Conservation (phyloP, 2,329 filamentous ascomycete species). For the Diaporthe aspalathi region DNA sequence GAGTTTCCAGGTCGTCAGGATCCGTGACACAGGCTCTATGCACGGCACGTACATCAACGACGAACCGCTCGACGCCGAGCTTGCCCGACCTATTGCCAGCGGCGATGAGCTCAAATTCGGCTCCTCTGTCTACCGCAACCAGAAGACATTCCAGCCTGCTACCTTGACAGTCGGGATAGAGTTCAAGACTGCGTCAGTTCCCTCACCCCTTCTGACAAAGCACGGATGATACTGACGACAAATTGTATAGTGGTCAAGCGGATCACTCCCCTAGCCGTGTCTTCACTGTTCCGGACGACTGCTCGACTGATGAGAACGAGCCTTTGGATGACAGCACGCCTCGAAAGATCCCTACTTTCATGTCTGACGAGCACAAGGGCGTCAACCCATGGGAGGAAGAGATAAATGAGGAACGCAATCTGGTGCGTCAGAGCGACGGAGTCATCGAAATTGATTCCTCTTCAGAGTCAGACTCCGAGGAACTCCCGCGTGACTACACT, state of each 20-base stretch:
- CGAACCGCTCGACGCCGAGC: conserved; percentile 41
- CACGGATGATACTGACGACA: not conserved
- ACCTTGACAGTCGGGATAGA: conserved; percentile 43
- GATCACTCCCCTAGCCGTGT: conserved; percentile 35
- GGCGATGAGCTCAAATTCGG: conserved; percentile 55
- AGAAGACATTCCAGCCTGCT: conserved; percentile 47
- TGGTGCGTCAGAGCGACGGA: conserved; percentile 26
- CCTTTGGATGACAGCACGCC: conserved; percentile 30
- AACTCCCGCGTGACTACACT: not conserved
- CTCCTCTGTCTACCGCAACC: conserved; percentile 51
- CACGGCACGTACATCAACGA: conserved; percentile 64
- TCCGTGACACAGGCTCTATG: conserved; percentile 62
- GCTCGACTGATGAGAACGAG: conserved; percentile 38
- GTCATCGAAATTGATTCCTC: conserved; percentile 21
- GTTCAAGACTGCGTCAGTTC: conserved; percentile 42
- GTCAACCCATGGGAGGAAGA: not conserved
- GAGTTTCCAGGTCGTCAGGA: conserved; percentile 53
- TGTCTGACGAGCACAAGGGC: not conserved
- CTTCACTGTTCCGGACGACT: conserved; percentile 39
- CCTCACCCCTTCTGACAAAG: not conserved
- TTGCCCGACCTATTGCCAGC: conserved; percentile 43
- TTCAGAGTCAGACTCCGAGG: conserved; percentile 2
- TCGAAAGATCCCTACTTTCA: not conserved
- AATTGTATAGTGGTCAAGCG: not conserved
- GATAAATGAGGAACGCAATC: not conserved